A percentile compares a stretch with the other conserved stretches of the same genome.
phyloP scores from a whole-genome alignment of 2,329 filamentous ascomycete genomes.

The Claviceps maximensis region DNA sequence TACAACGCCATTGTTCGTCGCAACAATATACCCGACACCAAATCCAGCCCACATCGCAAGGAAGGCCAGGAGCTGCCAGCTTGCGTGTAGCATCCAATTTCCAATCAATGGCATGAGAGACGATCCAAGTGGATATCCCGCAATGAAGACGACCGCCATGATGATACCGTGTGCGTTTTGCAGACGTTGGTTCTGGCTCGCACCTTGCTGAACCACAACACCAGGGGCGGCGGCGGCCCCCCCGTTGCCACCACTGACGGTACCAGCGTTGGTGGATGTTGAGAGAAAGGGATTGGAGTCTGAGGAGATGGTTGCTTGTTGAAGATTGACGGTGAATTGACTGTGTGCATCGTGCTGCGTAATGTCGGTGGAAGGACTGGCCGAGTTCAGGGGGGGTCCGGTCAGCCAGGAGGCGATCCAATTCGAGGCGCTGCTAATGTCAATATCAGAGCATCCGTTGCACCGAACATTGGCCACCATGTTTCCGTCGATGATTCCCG shows the following conservation, averaged over 20 bases:
- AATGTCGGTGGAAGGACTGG: constrained; percentile 26
- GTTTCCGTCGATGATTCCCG: constrained; percentile 35
- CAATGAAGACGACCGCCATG: constrained; percentile 47
- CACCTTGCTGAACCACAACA: background rate
- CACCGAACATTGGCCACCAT: constrained; percentile 50
- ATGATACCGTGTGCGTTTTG: constrained; percentile 41
- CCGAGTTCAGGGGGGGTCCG: constrained; percentile 32
- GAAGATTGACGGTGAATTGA: constrained; percentile 35
- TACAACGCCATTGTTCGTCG: constrained; percentile 28
- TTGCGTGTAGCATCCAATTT: constrained; percentile 44
- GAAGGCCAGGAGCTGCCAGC: constrained; percentile 41
- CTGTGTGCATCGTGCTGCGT: constrained; percentile 32
- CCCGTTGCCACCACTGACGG: background rate
- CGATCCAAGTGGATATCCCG: constrained; percentile 47
- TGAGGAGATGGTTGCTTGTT: constrained; percentile 29
- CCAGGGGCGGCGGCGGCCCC: background rate
- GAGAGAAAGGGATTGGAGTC: constrained; percentile 40
- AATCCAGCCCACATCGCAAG: constrained; percentile 47
- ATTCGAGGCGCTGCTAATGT: constrained; percentile 24
- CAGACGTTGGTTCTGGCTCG: constrained; percentile 13
- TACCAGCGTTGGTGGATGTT: background rate
- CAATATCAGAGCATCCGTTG: constrained; percentile 35
- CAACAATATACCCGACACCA: constrained; percentile 38
- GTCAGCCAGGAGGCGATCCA: constrained; percentile 44
- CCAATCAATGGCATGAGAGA: constrained; percentile 46